These are phyloP conservation scores for Puccinia coronata DNA, from an alignment of 1,284 basidiomycete genomes.

Conservation along the genomic window DNA sequence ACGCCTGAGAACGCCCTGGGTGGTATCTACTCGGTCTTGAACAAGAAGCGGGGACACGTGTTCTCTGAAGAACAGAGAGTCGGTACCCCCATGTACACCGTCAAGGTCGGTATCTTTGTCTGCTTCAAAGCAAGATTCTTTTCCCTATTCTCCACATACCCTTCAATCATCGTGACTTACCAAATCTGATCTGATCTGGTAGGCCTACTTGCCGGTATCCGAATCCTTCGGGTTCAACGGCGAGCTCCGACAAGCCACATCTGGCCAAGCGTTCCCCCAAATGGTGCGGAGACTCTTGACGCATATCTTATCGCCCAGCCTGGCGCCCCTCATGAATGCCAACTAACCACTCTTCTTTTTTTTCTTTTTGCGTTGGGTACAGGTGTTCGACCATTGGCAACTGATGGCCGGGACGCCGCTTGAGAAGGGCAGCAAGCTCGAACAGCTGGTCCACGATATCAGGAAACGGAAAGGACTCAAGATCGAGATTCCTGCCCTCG, in stretches of 20 bases:
- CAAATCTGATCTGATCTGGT: background rate
- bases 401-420: constrained; percentile 44
- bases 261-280: constrained; percentile 98
- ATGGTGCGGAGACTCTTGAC: constrained; percentile 64
- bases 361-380: background rate
- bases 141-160: background rate
- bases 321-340: too few species aligned
- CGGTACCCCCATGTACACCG: constrained; percentile 99
- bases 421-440: constrained; percentile 77
- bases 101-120: constrained; percentile 66
- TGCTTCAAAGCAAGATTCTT: background rate
- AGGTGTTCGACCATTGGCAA: constrained; percentile 59
- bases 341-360: too few species aligned
- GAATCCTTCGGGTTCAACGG: constrained; percentile 99
- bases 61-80: constrained; percentile 95
- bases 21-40: constrained; percentile 90
- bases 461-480: constrained; percentile 91
- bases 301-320: constrained; percentile 35
- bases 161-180: background rate
- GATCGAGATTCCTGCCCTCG: constrained; percentile 66
- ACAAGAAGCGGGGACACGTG: constrained; percentile 98
- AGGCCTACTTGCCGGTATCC: constrained; percentile 87
- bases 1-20: constrained; percentile 97
- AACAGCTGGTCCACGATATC: constrained; percentile 79
- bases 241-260: constrained; percentile 86